phyloP scores from a whole-genome alignment of 208 protist species.

The Crithidia bombi region DNA sequence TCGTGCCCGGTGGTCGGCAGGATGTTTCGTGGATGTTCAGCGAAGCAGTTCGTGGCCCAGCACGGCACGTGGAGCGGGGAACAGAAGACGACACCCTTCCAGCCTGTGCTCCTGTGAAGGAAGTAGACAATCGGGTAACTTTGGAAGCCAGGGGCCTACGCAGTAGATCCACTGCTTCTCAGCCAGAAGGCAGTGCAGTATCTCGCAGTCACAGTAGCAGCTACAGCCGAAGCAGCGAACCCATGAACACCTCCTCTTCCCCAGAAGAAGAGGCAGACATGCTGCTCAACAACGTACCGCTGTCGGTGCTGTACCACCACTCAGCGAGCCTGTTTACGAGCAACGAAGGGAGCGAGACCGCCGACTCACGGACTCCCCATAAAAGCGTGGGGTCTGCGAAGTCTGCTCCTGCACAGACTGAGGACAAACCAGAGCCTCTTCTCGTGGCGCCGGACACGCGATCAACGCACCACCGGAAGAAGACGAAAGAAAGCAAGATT shows the following conservation, averaged over 20 bases:
- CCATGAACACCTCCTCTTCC: too few relatives aligned
- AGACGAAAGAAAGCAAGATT: neutral
- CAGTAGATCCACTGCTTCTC: too few relatives aligned
- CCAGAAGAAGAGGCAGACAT: too few relatives aligned
- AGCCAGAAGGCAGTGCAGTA: neutral
- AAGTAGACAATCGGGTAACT: neutral
- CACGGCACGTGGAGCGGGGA: neutral
- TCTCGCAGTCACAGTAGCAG: neutral
- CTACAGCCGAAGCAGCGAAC: too few relatives aligned
- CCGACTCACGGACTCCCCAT: neutral
- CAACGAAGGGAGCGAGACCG: neutral
- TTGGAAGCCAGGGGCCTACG: too few relatives aligned
- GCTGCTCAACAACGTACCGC: constrained; percentile 4
- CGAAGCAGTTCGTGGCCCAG: neutral
- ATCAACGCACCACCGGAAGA: too few relatives aligned
- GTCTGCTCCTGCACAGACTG: too few relatives aligned
- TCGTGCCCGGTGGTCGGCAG: constrained; percentile 5
- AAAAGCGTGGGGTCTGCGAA: neutral
- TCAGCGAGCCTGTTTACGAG: neutral
- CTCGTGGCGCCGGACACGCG: too few relatives aligned
- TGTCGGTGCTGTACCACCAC: constrained; percentile 7
- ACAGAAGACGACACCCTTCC: neutral
- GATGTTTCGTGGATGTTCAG: neutral
- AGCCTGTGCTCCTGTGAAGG: neutral
- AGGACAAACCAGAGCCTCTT: too few relatives aligned